Conservation (phyloP, 1,284 basidiomycete genomes). For the Puccinia triticina region DNA sequence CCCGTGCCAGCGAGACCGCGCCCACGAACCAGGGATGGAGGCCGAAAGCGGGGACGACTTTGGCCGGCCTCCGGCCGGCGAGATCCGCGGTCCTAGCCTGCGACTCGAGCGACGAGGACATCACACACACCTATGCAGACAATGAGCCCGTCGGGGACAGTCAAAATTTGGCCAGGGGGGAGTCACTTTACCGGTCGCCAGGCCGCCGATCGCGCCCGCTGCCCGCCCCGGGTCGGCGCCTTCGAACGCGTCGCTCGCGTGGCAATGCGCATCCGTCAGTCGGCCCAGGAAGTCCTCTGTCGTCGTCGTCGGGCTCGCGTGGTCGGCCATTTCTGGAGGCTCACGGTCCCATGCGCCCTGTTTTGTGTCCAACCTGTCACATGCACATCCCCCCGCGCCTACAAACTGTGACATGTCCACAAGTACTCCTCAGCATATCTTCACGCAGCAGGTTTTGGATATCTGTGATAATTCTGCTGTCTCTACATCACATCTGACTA, state of each 20-base stretch:
- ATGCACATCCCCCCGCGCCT: no score
- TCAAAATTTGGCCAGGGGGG: slow-evolving; percentile 65
- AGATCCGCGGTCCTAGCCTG: background rate
- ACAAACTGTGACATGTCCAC: no score
- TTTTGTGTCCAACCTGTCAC: no score
- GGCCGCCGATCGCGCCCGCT: background rate
- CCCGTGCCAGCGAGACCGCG: slow-evolving; percentile 68
- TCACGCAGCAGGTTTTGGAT: no score
- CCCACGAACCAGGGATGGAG: slow-evolving; percentile 61
- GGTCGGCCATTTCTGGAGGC: no score
- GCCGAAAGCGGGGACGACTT: slow-evolving; percentile 78
- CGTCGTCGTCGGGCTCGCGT: background rate
- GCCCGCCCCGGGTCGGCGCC: background rate
- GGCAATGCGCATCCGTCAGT: slow-evolving; percentile 76
- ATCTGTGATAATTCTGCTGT: no score
- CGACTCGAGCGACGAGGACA: slow-evolving; percentile 27
- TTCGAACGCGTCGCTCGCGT: slow-evolving; percentile 70
- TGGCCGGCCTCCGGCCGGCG: slow-evolving; percentile 65
- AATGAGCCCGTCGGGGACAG: no score
- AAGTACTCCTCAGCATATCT: no score
- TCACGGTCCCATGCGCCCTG: no score
- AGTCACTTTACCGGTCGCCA: slow-evolving; percentile 64
- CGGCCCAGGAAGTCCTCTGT: slow-evolving; percentile 65
- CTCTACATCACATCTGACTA: no score
- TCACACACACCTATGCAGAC: slow-evolving; percentile 24